These are phyloP conservation scores for Meyerozyma elateridarum DNA, from an alignment of 1,139 yeast species.

Conservation along the genomic window DNA sequence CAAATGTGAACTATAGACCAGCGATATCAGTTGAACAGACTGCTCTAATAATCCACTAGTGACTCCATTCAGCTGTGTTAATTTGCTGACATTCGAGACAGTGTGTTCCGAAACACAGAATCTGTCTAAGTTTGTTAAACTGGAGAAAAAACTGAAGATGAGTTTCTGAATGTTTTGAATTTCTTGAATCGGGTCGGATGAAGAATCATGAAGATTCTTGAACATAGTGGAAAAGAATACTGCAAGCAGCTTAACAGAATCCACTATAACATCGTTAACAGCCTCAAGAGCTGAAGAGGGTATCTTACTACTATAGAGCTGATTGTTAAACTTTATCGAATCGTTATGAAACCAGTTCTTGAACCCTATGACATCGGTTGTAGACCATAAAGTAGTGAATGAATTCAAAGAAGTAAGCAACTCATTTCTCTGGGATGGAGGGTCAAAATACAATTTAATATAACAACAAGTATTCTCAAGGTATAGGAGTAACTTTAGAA, in stretches of 20 bases:
- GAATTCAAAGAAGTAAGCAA: constrained; percentile 17
- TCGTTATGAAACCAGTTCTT: constrained; percentile 26
- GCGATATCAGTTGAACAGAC: background rate
- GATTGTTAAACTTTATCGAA: constrained; percentile 6
- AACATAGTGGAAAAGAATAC: no score
- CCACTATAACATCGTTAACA: constrained; percentile 2
- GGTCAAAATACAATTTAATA: constrained; percentile 21
- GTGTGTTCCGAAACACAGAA: constrained; percentile 10
- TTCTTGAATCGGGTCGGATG: no score
- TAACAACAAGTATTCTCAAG: constrained; percentile 34
- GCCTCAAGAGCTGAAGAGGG: constrained; percentile 1
- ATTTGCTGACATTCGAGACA: constrained; percentile 7
- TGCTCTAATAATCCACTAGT: background rate
- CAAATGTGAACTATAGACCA: background rate
- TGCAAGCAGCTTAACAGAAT: background rate
- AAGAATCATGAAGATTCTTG: no score
- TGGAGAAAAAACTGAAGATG: constrained; percentile 21
- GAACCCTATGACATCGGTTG: constrained; percentile 25
- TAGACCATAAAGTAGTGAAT: constrained; percentile 25
- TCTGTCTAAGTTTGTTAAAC: constrained; percentile 19
- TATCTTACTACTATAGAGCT: constrained; percentile 7
- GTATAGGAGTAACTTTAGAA: constrained; percentile 25
- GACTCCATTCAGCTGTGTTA: background rate
- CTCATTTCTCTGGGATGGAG: constrained; percentile 12
- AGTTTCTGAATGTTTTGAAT: background rate